Conservation (phyloP, 1,139 yeast genomes). For the Hyphopichia fennica region DNA sequence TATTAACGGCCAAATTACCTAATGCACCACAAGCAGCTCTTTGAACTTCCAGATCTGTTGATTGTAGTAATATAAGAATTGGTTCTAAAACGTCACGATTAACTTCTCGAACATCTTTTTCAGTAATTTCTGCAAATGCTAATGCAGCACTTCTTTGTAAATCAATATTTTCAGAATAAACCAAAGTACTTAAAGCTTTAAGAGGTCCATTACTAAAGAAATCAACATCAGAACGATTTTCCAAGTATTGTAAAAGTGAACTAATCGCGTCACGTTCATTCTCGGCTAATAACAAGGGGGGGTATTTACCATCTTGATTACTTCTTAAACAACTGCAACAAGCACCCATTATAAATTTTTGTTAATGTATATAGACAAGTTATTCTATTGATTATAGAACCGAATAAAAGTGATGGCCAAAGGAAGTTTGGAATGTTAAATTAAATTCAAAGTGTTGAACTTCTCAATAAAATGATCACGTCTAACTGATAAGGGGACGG, state of each 20-base stretch:
- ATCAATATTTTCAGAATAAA: constrained; percentile 91
- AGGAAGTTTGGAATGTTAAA: too few relatives aligned
- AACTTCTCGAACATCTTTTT: constrained; percentile 89
- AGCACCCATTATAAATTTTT: constrained; percentile 50
- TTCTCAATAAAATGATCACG: too few relatives aligned
- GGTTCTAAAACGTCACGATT: constrained; percentile 92
- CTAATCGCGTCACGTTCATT: constrained; percentile 96
- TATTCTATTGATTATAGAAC: background rate
- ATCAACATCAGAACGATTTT: constrained; percentile 81
- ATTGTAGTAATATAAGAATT: constrained; percentile 79
- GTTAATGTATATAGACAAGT: background rate
- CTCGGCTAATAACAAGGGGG: constrained; percentile 85
- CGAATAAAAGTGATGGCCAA: background rate
- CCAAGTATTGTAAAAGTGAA: constrained; percentile 82
- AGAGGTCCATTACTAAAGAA: constrained; percentile 90
- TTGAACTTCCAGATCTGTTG: constrained; percentile 91
- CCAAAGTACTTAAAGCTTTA: constrained; percentile 87
- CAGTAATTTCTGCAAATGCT: constrained; percentile 98
- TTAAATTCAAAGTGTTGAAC: too few relatives aligned
- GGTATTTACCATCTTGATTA: constrained; percentile 50
- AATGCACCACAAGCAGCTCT: constrained; percentile 98
- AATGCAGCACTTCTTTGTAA: constrained; percentile 96
- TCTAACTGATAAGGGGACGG: background rate
- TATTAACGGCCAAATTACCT: constrained; percentile 95
- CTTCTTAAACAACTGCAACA: constrained; percentile 62